phyloP scores from a whole-genome alignment of 2,329 filamentous ascomycete species.

The Pseudomassariella vexata region DNA sequence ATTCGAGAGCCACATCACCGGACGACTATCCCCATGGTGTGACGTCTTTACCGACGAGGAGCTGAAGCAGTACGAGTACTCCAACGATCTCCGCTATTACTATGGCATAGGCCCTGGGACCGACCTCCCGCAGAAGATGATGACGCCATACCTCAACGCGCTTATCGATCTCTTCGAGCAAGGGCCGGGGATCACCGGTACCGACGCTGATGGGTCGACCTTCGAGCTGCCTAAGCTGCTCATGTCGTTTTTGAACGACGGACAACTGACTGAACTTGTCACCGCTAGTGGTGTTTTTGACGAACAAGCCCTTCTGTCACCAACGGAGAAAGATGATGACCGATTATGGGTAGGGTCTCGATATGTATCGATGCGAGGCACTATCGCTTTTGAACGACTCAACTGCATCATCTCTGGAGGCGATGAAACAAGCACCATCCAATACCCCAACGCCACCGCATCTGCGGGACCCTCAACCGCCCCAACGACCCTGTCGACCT shows the following conservation, averaged over 20 bases:
- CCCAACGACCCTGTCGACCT: constrained; percentile 8
- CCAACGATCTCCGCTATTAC: constrained; percentile 63
- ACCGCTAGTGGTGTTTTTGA: constrained; percentile 58
- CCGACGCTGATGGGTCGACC: constrained; percentile 33
- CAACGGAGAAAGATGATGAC: constrained; percentile 36
- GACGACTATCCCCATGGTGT: constrained; percentile 57
- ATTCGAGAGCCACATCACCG: constrained; percentile 64
- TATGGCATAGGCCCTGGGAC: constrained; percentile 57
- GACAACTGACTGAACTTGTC: constrained; percentile 57
- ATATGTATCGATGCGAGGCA: constrained; percentile 59
- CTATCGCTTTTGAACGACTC: constrained; percentile 58
- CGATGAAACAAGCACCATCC: neutral
- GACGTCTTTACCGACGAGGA: constrained; percentile 56
- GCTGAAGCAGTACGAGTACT: constrained; percentile 59
- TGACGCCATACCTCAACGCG: constrained; percentile 54
- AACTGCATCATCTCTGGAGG: constrained; percentile 33
- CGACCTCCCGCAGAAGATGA: constrained; percentile 47
- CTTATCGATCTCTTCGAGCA: constrained; percentile 46
- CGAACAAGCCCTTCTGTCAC: constrained; percentile 41
- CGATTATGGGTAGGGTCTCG: constrained; percentile 50
- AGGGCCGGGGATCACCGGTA: constrained; percentile 45
- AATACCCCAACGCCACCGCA: constrained; percentile 8
- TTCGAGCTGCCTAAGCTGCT: constrained; percentile 52
- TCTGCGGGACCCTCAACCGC: constrained; percentile 1
- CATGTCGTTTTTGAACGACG: constrained; percentile 59